Percentiles rank a stretch among this genome's conserved stretches.
phyloP scores from a whole-genome alignment of 805 yeast species.

The Candida wancherniae region DNA sequence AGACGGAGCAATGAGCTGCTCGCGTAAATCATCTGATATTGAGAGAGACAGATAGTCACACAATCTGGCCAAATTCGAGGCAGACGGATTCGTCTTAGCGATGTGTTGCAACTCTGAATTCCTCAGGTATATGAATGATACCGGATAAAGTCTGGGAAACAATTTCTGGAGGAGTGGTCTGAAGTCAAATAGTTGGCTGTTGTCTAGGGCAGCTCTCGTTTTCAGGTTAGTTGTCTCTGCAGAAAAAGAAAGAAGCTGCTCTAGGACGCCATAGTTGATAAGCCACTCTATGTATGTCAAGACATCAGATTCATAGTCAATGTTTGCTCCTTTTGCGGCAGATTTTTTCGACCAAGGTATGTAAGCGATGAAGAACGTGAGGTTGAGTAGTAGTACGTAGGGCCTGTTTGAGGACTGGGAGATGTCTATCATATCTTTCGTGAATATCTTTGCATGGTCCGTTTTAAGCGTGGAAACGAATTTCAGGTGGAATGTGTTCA shows the following conservation, averaged over 20 bases:
- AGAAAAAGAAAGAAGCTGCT: conserved; percentile 55
- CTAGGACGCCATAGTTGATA: conserved; percentile 65
- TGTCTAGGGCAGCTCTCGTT: conserved; percentile 32
- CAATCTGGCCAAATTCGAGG: conserved; percentile 27
- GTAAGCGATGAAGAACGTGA: conserved; percentile 52
- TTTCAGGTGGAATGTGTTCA: conserved; percentile 32
- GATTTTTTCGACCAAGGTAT: conserved; percentile 63
- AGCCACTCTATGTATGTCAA: conserved; percentile 55
- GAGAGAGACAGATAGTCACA: conserved; percentile 21
- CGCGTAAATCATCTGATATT: conserved; percentile 21
- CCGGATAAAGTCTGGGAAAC: conserved; percentile 53
- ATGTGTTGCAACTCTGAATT: conserved; percentile 27
- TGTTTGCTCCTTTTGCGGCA: conserved; percentile 34
- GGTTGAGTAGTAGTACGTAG: conserved; percentile 41
- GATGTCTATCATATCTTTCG: conserved; percentile 25
- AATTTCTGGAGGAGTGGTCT: conserved; percentile 63
- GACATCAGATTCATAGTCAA: conserved; percentile 52
- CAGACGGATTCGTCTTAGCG: conserved; percentile 23
- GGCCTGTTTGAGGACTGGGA: conserved; percentile 29
- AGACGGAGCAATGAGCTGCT: conserved; percentile 31
- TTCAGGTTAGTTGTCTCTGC: conserved; percentile 49
- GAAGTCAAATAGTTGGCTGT: conserved; percentile 56
- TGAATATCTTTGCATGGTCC: conserved; percentile 21
- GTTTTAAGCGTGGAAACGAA: conserved; percentile 31
- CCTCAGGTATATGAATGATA: conserved; percentile 49